phyloP scores from a whole-genome alignment of 23 red algal genomes.

The Chondrus crispus region DNA sequence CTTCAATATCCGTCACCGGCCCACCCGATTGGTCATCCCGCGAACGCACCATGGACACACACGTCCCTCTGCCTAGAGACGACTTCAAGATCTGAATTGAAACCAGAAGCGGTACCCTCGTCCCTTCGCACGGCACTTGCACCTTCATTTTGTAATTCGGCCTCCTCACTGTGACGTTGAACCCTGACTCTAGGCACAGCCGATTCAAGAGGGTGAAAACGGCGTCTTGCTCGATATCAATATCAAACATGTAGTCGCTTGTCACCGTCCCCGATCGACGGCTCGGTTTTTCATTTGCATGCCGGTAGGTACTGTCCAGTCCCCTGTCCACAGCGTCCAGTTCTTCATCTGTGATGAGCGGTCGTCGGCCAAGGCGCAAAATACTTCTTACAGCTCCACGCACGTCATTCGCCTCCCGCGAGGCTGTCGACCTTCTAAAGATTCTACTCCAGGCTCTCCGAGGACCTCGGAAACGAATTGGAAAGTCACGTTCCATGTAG shows the following conservation, averaged over 20 bases:
- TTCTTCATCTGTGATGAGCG: background rate
- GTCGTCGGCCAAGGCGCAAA: background rate
- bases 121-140: background rate
- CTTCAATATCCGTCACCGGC: slow-evolving; percentile 15
- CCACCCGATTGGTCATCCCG: slow-evolving; percentile 35
- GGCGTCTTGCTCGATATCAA: slow-evolving; percentile 21
- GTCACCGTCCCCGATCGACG: background rate
- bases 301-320: slow-evolving; percentile 2
- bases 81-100: slow-evolving; percentile 38
- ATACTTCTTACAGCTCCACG: background rate
- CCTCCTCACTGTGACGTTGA: slow-evolving; percentile 2
- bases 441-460: background rate
- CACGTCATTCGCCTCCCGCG: background rate
- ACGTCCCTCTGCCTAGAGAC: slow-evolving; percentile 12
- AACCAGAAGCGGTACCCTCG: background rate
- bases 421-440: background rate
- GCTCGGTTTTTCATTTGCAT: background rate
- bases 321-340: background rate
- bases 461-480: background rate
- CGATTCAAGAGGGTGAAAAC: slow-evolving; percentile 22
- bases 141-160: slow-evolving; percentile 48
- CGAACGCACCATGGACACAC: slow-evolving; percentile 6
- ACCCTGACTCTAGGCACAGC: slow-evolving; percentile 12
- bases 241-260: slow-evolving; percentile 3
- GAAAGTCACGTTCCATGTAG: background rate